Conservation (phyloP, 179 eudicot species). For the Silene noctiflora region DNA sequence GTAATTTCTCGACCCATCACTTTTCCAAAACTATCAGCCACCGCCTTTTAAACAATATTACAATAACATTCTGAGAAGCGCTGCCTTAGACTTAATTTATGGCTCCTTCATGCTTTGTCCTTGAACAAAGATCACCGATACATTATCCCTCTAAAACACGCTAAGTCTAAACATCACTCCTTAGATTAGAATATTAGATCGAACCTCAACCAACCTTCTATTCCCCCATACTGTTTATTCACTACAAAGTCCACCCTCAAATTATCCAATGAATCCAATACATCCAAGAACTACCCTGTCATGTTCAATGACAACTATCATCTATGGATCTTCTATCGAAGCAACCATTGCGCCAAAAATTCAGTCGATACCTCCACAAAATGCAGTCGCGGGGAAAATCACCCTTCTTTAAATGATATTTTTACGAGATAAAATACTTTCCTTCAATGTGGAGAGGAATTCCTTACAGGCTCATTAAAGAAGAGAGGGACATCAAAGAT, state of each 20-base stretch:
- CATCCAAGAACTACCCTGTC: not conserved
- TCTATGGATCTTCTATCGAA: no score
- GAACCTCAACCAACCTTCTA: not conserved
- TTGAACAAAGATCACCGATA: not conserved
- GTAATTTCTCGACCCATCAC: not conserved
- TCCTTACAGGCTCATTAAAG: no score
- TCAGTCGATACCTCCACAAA: no score
- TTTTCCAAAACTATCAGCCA: not conserved
- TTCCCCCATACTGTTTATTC: not conserved
- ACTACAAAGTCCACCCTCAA: not conserved
- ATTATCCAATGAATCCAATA: not conserved
- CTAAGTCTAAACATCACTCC: not conserved
- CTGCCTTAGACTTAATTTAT: not conserved
- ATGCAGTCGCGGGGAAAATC: no score
- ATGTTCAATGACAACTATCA: not conserved
- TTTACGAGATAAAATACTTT: no score
- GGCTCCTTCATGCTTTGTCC: conserved; percentile 1
- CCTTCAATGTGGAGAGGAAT: no score
- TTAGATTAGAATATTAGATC: conserved; percentile 1
- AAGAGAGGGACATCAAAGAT: no score
- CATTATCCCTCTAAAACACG: not conserved
- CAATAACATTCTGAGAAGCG: not conserved
- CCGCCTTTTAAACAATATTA: no score
- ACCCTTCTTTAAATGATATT: no score
- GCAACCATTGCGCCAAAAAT: no score